A percentile compares a stretch with the other conserved stretches of the same genome.
These are phyloP conservation scores for Hevea brasiliensis DNA, from an alignment of 345 rosid genomes.

Conservation along the genomic window DNA sequence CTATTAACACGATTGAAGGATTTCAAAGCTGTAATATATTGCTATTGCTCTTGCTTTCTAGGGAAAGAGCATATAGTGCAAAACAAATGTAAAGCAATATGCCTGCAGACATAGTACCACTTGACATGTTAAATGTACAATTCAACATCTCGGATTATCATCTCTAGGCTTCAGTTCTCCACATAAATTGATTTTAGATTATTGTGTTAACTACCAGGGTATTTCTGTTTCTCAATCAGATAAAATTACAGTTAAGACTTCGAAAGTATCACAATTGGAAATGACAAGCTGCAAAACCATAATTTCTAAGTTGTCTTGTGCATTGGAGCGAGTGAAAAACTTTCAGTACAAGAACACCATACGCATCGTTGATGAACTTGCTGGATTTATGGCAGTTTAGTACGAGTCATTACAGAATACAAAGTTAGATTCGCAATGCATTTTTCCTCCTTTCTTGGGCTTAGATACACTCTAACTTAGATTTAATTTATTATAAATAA, in stretches of 20 bases:
- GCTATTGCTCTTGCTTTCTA: background rate
- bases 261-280: too few relatives aligned
- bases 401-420: background rate
- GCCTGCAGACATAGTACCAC: background rate
- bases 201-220: background rate
- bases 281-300: too few relatives aligned
- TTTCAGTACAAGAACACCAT: background rate
- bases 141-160: too few relatives aligned
- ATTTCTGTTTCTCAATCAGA: too few relatives aligned
- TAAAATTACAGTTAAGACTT: too few relatives aligned
- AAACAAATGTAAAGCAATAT: background rate
- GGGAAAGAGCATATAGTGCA: background rate
- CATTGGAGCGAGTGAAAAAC: background rate
- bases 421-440: background rate
- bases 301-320: too few relatives aligned
- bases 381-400: background rate
- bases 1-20: background rate
- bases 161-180: background rate
- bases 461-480: too few relatives aligned
- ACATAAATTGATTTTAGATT: background rate
- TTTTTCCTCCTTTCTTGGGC: too few relatives aligned
- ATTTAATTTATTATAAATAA: too few relatives aligned
- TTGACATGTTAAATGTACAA: too few relatives aligned
- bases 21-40: background rate
- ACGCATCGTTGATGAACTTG: background rate